Conservation (phyloP, 305 asterid species). For the Fraxinus albicans region DNA sequence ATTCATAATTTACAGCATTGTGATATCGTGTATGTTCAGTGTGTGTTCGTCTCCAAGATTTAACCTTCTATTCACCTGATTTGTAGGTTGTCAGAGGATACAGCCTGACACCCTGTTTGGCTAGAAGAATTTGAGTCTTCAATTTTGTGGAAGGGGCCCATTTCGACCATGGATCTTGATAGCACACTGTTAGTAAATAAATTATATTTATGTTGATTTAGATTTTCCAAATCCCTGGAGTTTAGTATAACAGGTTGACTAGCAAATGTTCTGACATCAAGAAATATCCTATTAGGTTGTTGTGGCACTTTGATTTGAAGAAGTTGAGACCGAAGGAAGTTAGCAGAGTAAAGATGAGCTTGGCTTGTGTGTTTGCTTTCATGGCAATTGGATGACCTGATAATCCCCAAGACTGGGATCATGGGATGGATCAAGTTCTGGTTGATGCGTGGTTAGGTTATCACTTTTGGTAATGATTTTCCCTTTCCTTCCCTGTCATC, state of each 20-base stretch:
- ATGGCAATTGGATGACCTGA: constrained; percentile 98
- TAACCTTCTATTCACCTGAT: constrained; percentile 8
- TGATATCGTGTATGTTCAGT: background rate
- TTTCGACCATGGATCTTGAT: constrained; percentile 85
- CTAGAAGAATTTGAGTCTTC: constrained; percentile 59
- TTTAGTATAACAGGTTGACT: background rate
- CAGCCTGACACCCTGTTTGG: constrained; percentile 85
- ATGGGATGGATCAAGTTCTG: constrained; percentile 94
- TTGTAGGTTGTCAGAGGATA: constrained; percentile 87
- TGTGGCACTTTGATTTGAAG: constrained; percentile 72
- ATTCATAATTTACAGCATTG: background rate
- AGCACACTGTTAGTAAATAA: constrained; percentile 65
- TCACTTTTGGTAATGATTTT: constrained; percentile 79
- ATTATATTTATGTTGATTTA: background rate
- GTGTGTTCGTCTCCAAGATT: background rate
- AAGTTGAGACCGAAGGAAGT: constrained; percentile 90
- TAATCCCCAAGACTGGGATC: constrained; percentile 71
- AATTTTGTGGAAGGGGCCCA: constrained; percentile 76
- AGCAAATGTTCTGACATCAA: constrained; percentile 12
- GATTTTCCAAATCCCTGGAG: background rate
- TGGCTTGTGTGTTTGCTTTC: constrained; percentile 90
- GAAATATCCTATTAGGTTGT: constrained; percentile 48
- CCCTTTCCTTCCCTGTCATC: constrained; percentile 5
- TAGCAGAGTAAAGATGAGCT: constrained; percentile 83
- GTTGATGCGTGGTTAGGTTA: constrained; percentile 96